phyloP scores from a whole-genome alignment of 2,329 filamentous ascomycete species.

The Aspergillus hortae region DNA sequence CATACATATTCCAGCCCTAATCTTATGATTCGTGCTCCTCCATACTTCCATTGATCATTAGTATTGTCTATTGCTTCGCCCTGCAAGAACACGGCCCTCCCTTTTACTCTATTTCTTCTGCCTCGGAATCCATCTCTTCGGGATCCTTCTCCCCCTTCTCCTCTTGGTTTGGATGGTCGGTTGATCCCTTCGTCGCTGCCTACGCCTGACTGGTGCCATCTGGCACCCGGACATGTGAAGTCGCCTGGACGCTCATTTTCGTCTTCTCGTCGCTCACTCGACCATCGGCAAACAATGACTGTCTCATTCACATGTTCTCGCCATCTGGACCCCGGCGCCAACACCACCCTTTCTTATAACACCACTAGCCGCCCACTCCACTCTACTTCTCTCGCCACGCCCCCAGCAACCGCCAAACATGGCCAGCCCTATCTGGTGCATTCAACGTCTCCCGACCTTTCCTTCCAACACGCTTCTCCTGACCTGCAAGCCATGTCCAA shows the following conservation, averaged over 20 bases:
- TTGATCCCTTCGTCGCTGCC: slow-evolving; percentile 11
- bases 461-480: slow-evolving; percentile 10
- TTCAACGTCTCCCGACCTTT: slow-evolving; percentile 1
- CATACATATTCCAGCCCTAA: not conserved
- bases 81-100: not conserved
- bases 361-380: slow-evolving; percentile 10
- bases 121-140: not conserved
- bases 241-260: not conserved
- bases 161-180: slow-evolving; percentile 4
- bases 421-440: slow-evolving; percentile 1
- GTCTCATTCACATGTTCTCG: slow-evolving; percentile 28
- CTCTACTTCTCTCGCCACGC: slow-evolving; percentile 9
- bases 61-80: not conserved
- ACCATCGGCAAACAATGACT: slow-evolving; percentile 2
- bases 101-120: not conserved
- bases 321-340: slow-evolving; percentile 15
- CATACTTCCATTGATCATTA: not conserved
- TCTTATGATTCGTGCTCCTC: not conserved
- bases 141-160: slow-evolving; percentile 2
- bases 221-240: slow-evolving; percentile 15
- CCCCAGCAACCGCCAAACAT: slow-evolving; percentile 8
- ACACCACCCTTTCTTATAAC: slow-evolving; percentile 10
- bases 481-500: slow-evolving; percentile 13
- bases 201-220: slow-evolving; percentile 13
- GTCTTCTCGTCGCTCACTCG: not conserved